Evolutionary conservation across 768 basidiomycete species (phyloP).

Genomic region (Suillus variegatus): DNA sequence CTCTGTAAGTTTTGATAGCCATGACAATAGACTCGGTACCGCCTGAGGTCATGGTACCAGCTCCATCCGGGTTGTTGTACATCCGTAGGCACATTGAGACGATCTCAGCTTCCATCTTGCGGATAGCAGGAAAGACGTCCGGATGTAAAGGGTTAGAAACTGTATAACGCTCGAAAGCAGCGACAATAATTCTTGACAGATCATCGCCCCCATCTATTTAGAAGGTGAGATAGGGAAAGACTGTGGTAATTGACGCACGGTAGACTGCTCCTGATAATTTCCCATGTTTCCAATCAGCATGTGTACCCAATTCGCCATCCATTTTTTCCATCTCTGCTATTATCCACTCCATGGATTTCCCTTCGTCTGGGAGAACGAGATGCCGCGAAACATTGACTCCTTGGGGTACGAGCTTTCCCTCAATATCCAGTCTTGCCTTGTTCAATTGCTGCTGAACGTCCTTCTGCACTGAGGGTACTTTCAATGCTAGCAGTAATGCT

Average conservation of each 20-base stretch:
- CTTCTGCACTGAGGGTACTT: conserved; percentile 57
- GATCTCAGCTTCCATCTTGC: conserved; percentile 97
- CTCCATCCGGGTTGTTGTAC: conserved; percentile 83
- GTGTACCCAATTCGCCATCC: conserved; percentile 55
- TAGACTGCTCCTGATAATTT: conserved; percentile 87
- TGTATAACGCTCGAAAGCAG: conserved; percentile 80
- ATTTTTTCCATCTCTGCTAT: conserved; percentile 76
- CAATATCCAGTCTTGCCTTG: conserved; percentile 64
- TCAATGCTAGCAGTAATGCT: conserved; percentile 56
- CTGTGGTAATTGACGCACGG: conserved; percentile 49
- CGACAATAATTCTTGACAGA: conserved; percentile 72
- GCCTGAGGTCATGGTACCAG: conserved; percentile 92
- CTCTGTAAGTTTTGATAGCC: conserved; percentile 92
- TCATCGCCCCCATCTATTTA: conserved; percentile 81
- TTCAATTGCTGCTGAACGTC: conserved; percentile 66
- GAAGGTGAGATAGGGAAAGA: background rate
- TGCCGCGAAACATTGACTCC: conserved; percentile 65
- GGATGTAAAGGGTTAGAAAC: conserved; percentile 92
- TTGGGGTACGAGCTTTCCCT: conserved; percentile 65
- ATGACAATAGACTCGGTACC: conserved; percentile 97
- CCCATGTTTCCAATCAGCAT: conserved; percentile 63
- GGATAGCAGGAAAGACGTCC: conserved; percentile 86
- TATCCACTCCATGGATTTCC: conserved; percentile 73
- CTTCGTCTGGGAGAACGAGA: conserved; percentile 62
- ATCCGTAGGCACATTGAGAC: conserved; percentile 84